A percentile compares a stretch with the other conserved stretches of the same genome.
phyloP scores from a whole-genome alignment of 495 filamentous ascomycete species.

The Pseudoneurospora amorphoporcata region DNA sequence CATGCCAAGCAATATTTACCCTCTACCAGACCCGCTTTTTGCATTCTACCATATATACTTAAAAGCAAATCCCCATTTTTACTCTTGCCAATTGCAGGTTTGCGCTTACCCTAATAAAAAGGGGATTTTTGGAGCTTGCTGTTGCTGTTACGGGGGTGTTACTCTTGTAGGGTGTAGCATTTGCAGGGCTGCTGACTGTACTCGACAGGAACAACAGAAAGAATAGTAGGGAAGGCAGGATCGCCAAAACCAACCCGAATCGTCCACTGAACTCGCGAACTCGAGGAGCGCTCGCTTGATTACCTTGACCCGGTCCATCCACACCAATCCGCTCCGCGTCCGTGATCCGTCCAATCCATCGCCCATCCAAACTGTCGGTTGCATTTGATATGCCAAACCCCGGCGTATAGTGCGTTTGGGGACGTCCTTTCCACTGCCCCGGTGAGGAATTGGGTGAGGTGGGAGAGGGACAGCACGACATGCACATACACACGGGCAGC shows the following conservation, averaged over 20 bases:
- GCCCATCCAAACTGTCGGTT: background rate
- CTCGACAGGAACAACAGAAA: background rate
- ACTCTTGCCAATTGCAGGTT: no score
- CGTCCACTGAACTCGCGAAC: background rate
- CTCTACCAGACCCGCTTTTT: no score
- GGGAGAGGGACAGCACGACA: background rate
- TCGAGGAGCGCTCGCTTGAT: background rate
- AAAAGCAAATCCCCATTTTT: no score
- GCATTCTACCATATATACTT: no score
- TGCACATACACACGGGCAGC: background rate
- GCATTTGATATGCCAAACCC: background rate
- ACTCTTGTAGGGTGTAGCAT: no score
- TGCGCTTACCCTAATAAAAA: no score
- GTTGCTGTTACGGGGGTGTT: no score
- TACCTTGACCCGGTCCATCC: background rate
- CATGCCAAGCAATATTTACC: no score
- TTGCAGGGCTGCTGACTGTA: no score
- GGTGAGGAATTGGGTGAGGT: background rate
- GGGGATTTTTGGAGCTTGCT: no score
- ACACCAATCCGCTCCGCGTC: background rate
- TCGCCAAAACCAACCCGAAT: background rate
- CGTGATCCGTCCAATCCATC: background rate
- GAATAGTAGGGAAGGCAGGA: background rate
- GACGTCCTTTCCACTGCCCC: background rate
- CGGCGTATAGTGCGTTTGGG: background rate